Base-by-base conservation (phyloP, 2,329 filamentous ascomycete species). In the Talaromyces verruculosus region DNA sequence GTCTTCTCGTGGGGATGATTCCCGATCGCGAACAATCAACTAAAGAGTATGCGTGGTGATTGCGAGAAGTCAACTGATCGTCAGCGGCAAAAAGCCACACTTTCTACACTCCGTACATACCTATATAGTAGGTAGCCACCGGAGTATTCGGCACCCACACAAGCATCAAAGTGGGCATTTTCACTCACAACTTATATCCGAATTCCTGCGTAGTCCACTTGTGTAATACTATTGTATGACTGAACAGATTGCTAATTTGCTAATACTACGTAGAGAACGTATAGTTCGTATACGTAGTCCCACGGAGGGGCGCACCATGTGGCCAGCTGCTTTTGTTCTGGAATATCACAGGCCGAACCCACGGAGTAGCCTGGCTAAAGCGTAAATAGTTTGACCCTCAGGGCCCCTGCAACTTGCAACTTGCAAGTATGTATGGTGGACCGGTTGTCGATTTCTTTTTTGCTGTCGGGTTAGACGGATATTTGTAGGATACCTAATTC, bases 261-360 rank as follows among this genome's bases (percentile, higher is more conserved):
- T n/a, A n/a, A n/a, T n/a, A n/a, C n/a, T 22, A 37, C 10, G 28
- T 35, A 55, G 17, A 55, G 17, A 19, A 35, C 28, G 49, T 25
- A 30, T 45, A 60, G 57, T 19, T 47, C 58, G 60, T 35, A 39
- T 39, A 51, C 6, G 7, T 22, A 53, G 60, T 25, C 25, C 41
- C 60, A 62, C 60, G 60, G 60, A 62, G 60, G 60, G 60, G 60
- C 45, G 28, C 59, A 30, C 59, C 59, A 61, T 61, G 41, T 61
- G 59, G 59, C 59, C 59, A 10, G 28, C 41, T 61, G 59, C 17
- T 45, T 45, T n/a, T 51, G 19, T 49, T 49, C 25, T 33, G 49
- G 28, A 19, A 53, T 55, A 35, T 35, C 51, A 55, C 51, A 53
- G 51, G 51, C 51, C 30, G 25, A 33, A 53, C 35, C 13, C 5